Evolutionary conservation across 305 asterid genomes (phyloP).

Genomic region (Ilex paraguariensis): DNA sequence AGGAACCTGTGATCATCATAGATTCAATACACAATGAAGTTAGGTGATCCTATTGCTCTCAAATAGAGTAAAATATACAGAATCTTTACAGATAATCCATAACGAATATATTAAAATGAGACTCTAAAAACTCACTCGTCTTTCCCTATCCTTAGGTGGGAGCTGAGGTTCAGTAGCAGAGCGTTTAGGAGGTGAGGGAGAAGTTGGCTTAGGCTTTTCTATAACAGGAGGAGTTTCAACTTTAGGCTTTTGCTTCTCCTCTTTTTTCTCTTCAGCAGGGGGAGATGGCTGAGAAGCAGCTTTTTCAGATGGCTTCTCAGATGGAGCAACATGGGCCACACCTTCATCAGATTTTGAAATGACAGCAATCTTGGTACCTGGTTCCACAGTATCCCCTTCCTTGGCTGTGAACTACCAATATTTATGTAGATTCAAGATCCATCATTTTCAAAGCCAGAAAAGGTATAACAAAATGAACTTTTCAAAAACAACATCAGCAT

Average conservation of each 20-base stretch:
- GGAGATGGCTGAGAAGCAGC: slow-evolving; percentile 47
- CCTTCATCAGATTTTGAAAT: slow-evolving; percentile 92
- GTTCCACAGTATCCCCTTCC: slow-evolving; percentile 98
- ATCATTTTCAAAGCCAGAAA: slow-evolving; percentile 13
- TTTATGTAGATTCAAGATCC: slow-evolving; percentile 2
- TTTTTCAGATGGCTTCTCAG: slow-evolving; percentile 68
- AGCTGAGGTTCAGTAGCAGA: slow-evolving; percentile 88
- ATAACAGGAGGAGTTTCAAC: slow-evolving; percentile 45
- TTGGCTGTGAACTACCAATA: slow-evolving; percentile 62
- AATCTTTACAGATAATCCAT: not conserved
- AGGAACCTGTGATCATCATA: slow-evolving; percentile 55
- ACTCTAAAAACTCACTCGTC: slow-evolving; percentile 54
- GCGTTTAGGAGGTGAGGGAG: slow-evolving; percentile 48
- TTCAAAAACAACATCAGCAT: not conserved
- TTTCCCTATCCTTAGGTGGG: slow-evolving; percentile 96
- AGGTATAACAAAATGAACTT: not conserved
- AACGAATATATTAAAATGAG: not conserved
- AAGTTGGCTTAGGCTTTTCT: slow-evolving; percentile 50
- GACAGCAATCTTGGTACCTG: slow-evolving; percentile 86
- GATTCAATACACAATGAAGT: slow-evolving; percentile 10
- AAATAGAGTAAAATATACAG: not conserved
- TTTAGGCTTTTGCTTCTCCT: slow-evolving; percentile 51
- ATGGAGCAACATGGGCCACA: slow-evolving; percentile 72
- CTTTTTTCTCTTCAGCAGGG: slow-evolving; percentile 47
- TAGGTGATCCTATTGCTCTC: slow-evolving; percentile 2